A percentile compares a stretch with the other conserved stretches of the same genome.
Conservation (phyloP, 768 basidiomycete genomes). For the Infundibulicybe gibba region DNA sequence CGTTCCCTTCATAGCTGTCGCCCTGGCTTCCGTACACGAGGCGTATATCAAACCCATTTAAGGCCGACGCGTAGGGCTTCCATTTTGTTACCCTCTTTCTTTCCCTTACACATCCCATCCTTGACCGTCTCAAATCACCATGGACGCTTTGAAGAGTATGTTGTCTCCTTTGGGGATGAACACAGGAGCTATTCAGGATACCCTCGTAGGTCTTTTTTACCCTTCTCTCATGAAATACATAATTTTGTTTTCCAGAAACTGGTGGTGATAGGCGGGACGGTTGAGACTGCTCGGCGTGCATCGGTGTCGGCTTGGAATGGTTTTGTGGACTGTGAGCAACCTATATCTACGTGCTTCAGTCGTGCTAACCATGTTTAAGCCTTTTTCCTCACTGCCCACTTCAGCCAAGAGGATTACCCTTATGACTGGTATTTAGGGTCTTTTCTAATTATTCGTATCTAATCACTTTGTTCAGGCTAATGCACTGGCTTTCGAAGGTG, state of each 20-base stretch:
- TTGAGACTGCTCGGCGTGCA: constrained; percentile 79
- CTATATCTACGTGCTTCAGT: not conserved
- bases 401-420: constrained; percentile 84
- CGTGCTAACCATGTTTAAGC: constrained; percentile 33
- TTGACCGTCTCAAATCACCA: constrained; percentile 25
- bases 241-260: constrained; percentile 56
- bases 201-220: constrained; percentile 46
- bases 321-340: constrained; percentile 74
- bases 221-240: not conserved
- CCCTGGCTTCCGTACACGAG: constrained; percentile 40
- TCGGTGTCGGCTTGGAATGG: constrained; percentile 88
- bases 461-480: constrained; percentile 49
- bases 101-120: constrained; percentile 22
- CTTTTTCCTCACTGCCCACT: constrained; percentile 88
- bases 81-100: constrained; percentile 27
- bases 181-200: constrained; percentile 72
- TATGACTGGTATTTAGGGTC: constrained; percentile 66
- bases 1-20: constrained; percentile 21
- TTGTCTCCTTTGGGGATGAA: constrained; percentile 69
- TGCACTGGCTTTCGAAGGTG: constrained; percentile 88
- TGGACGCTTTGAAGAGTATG: constrained; percentile 71
- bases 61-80: constrained; percentile 32
- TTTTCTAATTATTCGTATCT: constrained; percentile 9
- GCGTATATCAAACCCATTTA: constrained; percentile 38
- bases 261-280: constrained; percentile 86